phyloP scores from a whole-genome alignment of 1,139 yeast genomes.

The Saccharomyces hybrid region DNA sequence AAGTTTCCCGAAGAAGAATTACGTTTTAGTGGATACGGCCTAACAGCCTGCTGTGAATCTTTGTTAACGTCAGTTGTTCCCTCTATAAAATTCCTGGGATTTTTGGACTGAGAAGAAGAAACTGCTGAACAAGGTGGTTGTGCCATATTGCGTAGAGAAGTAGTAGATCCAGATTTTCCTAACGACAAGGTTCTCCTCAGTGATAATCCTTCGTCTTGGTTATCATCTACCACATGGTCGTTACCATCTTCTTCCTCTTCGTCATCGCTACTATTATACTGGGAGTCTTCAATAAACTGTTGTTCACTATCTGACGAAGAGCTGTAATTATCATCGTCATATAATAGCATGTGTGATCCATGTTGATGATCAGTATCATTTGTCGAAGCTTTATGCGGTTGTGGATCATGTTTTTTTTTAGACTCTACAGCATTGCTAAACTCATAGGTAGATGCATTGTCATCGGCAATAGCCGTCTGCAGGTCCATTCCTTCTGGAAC shows the following conservation, averaged over 20 bases:
- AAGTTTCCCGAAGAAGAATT: conserved; percentile 21
- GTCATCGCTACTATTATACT: conserved; percentile 16
- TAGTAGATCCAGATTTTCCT: conserved; percentile 22
- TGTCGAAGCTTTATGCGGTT: not conserved
- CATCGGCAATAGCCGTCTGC: conserved; percentile 26
- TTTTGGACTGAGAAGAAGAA: not conserved
- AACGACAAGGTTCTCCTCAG: conserved; percentile 26
- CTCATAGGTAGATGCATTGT: conserved; percentile 13
- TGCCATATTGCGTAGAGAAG: conserved; percentile 22
- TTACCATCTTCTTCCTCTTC: conserved; percentile 10
- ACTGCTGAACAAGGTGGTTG: not conserved
- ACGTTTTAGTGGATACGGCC: conserved; percentile 9
- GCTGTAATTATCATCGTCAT: conserved; percentile 38
- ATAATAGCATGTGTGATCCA: conserved; percentile 1
- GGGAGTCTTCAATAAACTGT: conserved; percentile 28
- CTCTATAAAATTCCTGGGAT: too few relatives aligned
- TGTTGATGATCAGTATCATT: not conserved
- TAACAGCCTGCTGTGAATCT: not conserved
- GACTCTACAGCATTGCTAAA: conserved; percentile 8
- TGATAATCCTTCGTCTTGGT: conserved; percentile 8
- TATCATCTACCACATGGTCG: conserved; percentile 1
- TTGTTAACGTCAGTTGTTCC: not conserved
- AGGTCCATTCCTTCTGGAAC: conserved; percentile 35
- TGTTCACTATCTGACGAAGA: conserved; percentile 38
- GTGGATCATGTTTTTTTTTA: not conserved